phyloP scores from a whole-genome alignment of 257 asterid genomes.

The Oldenlandia corymbosa region DNA sequence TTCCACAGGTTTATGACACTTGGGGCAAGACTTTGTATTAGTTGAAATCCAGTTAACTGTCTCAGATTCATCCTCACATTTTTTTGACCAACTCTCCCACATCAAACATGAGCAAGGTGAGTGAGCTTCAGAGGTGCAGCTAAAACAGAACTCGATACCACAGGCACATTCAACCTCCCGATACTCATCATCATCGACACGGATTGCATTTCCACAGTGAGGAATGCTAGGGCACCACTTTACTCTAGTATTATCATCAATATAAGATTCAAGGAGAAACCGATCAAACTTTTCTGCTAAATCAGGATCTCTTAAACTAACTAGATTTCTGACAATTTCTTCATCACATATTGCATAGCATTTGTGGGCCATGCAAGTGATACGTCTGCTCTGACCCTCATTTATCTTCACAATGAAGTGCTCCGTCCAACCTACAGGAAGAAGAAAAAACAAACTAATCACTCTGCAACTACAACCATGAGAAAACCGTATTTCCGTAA shows the following conservation, averaged over 20 bases:
- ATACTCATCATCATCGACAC: conserved; percentile 32
- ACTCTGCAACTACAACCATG: background rate
- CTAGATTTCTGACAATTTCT: conserved; percentile 37
- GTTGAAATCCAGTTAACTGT: conserved; percentile 33
- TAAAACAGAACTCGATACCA: conserved; percentile 51
- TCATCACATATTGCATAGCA: conserved; percentile 58
- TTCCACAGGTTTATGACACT: conserved; percentile 47
- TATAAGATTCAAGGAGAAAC: conserved; percentile 51
- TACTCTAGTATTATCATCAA: conserved; percentile 52
- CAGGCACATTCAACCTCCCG: conserved; percentile 60
- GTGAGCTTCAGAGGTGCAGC: conserved; percentile 46
- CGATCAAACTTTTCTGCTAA: conserved; percentile 49
- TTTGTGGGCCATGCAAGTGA: conserved; percentile 54
- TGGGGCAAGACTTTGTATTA: conserved; percentile 44
- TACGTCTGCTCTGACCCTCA: conserved; percentile 49
- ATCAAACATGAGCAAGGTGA: conserved; percentile 63
- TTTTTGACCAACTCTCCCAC: conserved; percentile 52
- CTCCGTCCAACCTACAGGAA: conserved; percentile 50
- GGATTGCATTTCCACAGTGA: conserved; percentile 55
- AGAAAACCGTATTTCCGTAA: background rate
- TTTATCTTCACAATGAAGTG: conserved; percentile 49
- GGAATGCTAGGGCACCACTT: conserved; percentile 69
- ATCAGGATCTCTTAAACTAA: conserved; percentile 32
- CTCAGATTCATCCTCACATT: conserved; percentile 32
- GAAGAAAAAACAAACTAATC: background rate